Conservation (phyloP, 1,139 yeast genomes). For the Candida buenavistaensis region DNA sequence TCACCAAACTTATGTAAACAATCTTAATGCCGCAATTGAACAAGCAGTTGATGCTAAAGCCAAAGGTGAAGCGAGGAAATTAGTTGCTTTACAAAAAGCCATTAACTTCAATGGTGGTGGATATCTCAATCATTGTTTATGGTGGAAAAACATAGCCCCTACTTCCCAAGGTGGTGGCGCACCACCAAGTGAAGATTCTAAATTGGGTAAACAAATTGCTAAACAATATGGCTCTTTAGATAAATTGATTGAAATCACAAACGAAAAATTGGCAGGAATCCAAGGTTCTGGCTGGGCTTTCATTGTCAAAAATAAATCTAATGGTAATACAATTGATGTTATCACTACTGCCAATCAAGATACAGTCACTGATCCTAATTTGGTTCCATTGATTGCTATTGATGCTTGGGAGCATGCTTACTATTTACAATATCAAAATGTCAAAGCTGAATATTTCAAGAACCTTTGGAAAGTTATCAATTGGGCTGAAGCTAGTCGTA, state of each 20-base stretch:
- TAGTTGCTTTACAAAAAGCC: constrained; percentile 72
- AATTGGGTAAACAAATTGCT: constrained; percentile 61
- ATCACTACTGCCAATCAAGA: constrained; percentile 91
- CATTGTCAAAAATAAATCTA: constrained; percentile 82
- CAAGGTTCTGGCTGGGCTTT: constrained; percentile 99
- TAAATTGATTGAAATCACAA: constrained; percentile 65
- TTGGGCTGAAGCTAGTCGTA: constrained; percentile 91
- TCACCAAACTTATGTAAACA: constrained; percentile 92
- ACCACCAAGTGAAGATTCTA: constrained; percentile 59
- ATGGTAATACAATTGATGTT: constrained; percentile 74
- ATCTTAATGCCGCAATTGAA: constrained; percentile 81
- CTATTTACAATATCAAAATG: constrained; percentile 93
- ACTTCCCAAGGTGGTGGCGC: constrained; percentile 81
- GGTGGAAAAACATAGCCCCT: constrained; percentile 93
- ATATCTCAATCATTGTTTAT: constrained; percentile 78
- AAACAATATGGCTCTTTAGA: constrained; percentile 79
- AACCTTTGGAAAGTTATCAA: constrained; percentile 96
- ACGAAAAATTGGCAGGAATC: constrained; percentile 81
- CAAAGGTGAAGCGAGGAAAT: constrained; percentile 63
- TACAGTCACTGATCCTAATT: constrained; percentile 65
- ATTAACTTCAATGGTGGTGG: constrained; percentile 98
- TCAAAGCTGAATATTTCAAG: constrained; percentile 91
- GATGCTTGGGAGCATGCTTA: constrained; percentile 99
- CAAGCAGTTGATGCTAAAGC: constrained; percentile 71
- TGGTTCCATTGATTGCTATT: constrained; percentile 83